Conservation (phyloP, 1,284 basidiomycete species). For the Irpex lacteus region DNA sequence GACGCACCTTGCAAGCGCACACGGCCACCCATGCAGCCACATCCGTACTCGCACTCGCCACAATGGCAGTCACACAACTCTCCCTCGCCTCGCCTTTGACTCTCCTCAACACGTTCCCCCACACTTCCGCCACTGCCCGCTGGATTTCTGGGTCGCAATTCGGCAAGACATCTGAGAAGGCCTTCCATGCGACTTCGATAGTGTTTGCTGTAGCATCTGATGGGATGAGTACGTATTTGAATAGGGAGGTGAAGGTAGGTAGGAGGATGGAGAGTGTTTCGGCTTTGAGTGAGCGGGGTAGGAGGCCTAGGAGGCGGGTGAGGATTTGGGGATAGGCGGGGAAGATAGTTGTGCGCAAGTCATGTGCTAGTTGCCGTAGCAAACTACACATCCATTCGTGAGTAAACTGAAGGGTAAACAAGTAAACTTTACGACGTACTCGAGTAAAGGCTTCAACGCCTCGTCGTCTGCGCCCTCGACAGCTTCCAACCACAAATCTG, state of each 20-base stretch:
- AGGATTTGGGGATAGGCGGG: conserved; percentile 60
- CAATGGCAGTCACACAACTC: conserved; percentile 49
- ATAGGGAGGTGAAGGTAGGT: conserved; percentile 60
- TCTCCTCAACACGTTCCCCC: conserved; percentile 67
- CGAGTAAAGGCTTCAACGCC: conserved; percentile 64
- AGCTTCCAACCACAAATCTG: conserved; percentile 57
- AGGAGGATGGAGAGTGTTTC: conserved; percentile 63
- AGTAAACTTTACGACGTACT: conserved; percentile 45
- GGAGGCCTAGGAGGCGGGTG: conserved; percentile 49
- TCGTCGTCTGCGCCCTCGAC: conserved; percentile 64
- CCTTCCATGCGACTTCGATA: conserved; percentile 38
- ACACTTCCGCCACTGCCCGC: conserved; percentile 73
- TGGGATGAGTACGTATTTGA: conserved; percentile 69
- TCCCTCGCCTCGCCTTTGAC: conserved; percentile 54
- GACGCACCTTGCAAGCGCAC: conserved; percentile 67
- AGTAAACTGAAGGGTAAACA: conserved; percentile 7
- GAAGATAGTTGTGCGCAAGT: conserved; percentile 67
- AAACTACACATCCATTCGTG: conserved; percentile 42
- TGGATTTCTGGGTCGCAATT: conserved; percentile 67
- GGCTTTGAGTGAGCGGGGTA: conserved; percentile 55
- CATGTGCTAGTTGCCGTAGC: conserved; percentile 71
- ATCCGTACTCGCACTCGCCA: conserved; percentile 38
- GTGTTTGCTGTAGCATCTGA: conserved; percentile 48
- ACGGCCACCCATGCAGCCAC: conserved; percentile 65
- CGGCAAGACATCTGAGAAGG: conserved; percentile 46